Conservation (phyloP, 1,284 basidiomycete genomes). For the Boletellus deceptivus region DNA sequence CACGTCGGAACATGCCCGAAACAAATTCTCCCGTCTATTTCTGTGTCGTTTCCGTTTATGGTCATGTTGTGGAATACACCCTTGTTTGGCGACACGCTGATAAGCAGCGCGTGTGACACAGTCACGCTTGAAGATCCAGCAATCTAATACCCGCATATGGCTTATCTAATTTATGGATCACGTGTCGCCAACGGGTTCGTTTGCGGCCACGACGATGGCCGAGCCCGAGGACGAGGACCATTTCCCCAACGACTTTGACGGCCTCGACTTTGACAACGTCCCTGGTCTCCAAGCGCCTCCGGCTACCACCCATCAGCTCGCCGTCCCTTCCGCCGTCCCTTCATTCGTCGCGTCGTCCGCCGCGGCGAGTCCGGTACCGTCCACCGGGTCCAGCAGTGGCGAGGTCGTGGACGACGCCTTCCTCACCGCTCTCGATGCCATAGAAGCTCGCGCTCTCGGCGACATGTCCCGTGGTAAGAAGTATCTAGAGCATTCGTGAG, state of each 20-base stretch:
- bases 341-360: background rate
- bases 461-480: constrained; percentile 12
- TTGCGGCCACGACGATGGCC: constrained; percentile 14
- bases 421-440: constrained; percentile 39
- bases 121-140: background rate
- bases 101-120: too few relatives aligned
- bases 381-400: constrained; percentile 28
- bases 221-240: constrained; percentile 33
- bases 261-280: constrained; percentile 31
- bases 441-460: constrained; percentile 34
- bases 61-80: too few relatives aligned
- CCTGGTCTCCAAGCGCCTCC: constrained; percentile 37
- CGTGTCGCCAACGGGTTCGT: background rate
- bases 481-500: background rate
- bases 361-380: constrained; percentile 19
- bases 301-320: background rate
- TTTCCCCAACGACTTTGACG: constrained; percentile 45
- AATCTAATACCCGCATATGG: too few relatives aligned
- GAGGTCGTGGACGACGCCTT: constrained; percentile 36
- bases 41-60: too few relatives aligned
- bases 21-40: too few relatives aligned
- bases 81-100: too few relatives aligned
- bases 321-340: background rate
- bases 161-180: background rate
- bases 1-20: too few relatives aligned